phyloP scores from a whole-genome alignment of 2,329 filamentous ascomycete genomes.

The Penicillium polonicum region DNA sequence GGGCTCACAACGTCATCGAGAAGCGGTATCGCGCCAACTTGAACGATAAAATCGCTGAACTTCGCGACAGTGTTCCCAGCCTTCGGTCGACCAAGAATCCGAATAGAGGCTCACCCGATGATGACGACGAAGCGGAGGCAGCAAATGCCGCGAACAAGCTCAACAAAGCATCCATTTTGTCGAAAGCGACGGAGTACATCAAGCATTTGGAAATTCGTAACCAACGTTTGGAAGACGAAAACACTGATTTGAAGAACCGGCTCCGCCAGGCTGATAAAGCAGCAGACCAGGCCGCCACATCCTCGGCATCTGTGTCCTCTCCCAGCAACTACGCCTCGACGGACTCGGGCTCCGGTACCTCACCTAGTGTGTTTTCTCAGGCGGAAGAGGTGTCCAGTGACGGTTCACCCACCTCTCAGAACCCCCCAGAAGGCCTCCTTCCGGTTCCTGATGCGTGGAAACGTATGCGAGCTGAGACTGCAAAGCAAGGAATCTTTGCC shows the following conservation, averaged over 20 bases:
- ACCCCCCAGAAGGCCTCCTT: slow-evolving; percentile 45
- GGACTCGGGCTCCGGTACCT: slow-evolving; percentile 37
- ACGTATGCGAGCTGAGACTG: slow-evolving; percentile 39
- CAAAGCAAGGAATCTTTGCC: slow-evolving; percentile 36
- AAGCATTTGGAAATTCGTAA: slow-evolving; percentile 90
- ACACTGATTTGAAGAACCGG: slow-evolving; percentile 72
- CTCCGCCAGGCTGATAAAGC: slow-evolving; percentile 75
- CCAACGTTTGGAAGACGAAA: slow-evolving; percentile 76
- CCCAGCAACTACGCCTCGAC: slow-evolving; percentile 41
- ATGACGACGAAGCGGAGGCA: slow-evolving; percentile 77
- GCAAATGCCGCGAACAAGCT: slow-evolving; percentile 86
- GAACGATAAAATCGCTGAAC: slow-evolving; percentile 92
- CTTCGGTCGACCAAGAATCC: slow-evolving; percentile 71
- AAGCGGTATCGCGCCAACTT: slow-evolving; percentile 95
- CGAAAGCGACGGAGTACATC: slow-evolving; percentile 96
- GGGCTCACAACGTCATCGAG: slow-evolving; percentile 97
- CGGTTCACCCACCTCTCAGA: slow-evolving; percentile 29
- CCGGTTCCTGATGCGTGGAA: slow-evolving; percentile 46
- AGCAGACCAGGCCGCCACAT: slow-evolving; percentile 42
- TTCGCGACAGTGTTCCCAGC: slow-evolving; percentile 89
- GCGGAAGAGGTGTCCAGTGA: slow-evolving; percentile 38
- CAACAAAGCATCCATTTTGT: slow-evolving; percentile 95
- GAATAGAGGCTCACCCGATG: slow-evolving; percentile 48
- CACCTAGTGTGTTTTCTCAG: slow-evolving; percentile 44
- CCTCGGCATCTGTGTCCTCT: slow-evolving; percentile 40